phyloP scores from a whole-genome alignment of 345 rosid genomes.

The Excoecaria agallocha region DNA sequence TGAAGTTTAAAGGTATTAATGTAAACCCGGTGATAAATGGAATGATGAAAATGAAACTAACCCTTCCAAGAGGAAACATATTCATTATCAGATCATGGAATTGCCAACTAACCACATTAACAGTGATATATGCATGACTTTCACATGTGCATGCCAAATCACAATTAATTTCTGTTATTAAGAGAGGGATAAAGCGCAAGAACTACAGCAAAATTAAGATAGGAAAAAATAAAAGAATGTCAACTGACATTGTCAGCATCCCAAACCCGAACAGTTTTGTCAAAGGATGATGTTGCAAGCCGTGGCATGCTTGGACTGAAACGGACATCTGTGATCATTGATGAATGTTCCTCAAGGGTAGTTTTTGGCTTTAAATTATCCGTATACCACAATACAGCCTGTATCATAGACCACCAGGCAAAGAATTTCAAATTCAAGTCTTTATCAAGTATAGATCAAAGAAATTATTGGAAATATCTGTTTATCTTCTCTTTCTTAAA shows the following conservation, averaged over 20 bases:
- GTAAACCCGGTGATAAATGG: not conserved
- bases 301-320: conserved; percentile 89
- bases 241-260: conserved; percentile 86
- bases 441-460: not conserved
- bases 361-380: conserved; percentile 70
- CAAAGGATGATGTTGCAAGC: conserved; percentile 93
- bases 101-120: not conserved
- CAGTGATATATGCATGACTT: not conserved
- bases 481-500: no score
- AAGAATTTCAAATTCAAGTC: not conserved
- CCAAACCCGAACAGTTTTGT: conserved; percentile 98
- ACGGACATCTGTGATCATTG: conserved; percentile 85
- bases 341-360: conserved; percentile 79
- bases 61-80: not conserved
- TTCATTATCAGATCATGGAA: not conserved
- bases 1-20: not conserved
- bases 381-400: conserved; percentile 88
- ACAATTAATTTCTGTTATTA: not conserved
- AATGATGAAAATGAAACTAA: not conserved
- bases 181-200: not conserved
- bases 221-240: conserved; percentile 5
- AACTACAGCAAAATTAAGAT: no score
- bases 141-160: not conserved
- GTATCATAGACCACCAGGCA: conserved; percentile 22
- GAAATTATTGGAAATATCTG: not conserved